A percentile compares a stretch with the other conserved stretches of the same genome.
Evolutionary conservation across 192 early-diverging fungal genomes (phyloP).

Genomic region (Coemansia umbellata): DNA sequence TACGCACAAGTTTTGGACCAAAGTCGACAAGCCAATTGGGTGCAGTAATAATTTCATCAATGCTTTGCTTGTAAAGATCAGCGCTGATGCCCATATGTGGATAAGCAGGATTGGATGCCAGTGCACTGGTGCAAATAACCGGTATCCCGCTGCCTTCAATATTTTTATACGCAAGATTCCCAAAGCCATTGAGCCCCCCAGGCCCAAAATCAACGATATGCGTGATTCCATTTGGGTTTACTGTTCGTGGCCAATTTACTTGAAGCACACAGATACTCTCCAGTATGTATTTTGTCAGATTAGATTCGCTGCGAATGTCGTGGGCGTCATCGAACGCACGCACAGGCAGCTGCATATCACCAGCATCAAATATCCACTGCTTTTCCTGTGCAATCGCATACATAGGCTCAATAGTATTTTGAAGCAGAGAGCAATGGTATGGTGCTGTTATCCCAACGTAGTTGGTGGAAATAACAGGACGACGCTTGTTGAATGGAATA

Average conservation of each 20-base stretch:
- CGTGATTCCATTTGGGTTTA: slow-evolving; percentile 56
- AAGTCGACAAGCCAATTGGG: slow-evolving; percentile 83
- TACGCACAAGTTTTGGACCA: slow-evolving; percentile 78
- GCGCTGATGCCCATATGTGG: slow-evolving; percentile 67
- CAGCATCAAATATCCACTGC: slow-evolving; percentile 14
- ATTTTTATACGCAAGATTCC: slow-evolving; percentile 77
- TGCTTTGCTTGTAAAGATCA: slow-evolving; percentile 66
- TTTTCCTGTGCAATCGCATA: slow-evolving; percentile 9
- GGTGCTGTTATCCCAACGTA: slow-evolving; percentile 85
- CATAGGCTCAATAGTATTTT: background rate
- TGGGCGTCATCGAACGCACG: slow-evolving; percentile 77
- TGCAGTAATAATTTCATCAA: slow-evolving; percentile 66
- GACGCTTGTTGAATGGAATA: slow-evolving; percentile 73
- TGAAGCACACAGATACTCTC: slow-evolving; percentile 61
- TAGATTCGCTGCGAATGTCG: slow-evolving; percentile 58
- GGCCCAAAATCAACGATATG: slow-evolving; percentile 96
- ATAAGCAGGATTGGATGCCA: slow-evolving; percentile 14
- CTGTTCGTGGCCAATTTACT: slow-evolving; percentile 59
- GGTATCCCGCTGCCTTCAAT: slow-evolving; percentile 83
- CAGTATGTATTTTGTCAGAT: slow-evolving; percentile 66
- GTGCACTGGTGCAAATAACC: slow-evolving; percentile 23
- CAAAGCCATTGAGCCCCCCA: slow-evolving; percentile 79
- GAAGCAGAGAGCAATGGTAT: slow-evolving; percentile 54
- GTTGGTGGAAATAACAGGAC: slow-evolving; percentile 69
- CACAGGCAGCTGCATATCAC: slow-evolving; percentile 54